Conservation (phyloP, 2,329 filamentous ascomycete genomes). For the Sporothrix schenckii region DNA sequence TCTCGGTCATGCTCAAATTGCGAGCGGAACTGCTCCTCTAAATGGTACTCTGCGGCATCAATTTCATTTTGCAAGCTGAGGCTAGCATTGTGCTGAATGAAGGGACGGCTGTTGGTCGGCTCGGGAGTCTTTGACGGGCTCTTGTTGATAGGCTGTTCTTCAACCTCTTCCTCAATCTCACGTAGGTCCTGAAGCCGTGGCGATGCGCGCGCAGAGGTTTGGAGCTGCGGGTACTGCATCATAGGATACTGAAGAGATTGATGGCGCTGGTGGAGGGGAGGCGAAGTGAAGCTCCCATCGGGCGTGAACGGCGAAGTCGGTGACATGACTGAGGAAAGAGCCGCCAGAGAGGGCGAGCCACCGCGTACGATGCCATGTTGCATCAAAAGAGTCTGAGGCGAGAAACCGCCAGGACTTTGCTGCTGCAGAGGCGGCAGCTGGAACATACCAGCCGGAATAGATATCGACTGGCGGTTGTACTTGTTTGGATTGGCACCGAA, state of each 20-base stretch:
- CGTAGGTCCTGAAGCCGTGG: conserved; percentile 70
- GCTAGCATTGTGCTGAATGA: conserved; percentile 69
- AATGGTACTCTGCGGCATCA: conserved; percentile 81
- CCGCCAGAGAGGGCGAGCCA: conserved; percentile 66
- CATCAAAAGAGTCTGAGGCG: conserved; percentile 58
- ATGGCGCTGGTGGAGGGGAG: conserved; percentile 57
- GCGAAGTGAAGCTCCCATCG: conserved; percentile 52
- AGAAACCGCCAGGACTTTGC: conserved; percentile 62
- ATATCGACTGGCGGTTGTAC: conserved; percentile 72
- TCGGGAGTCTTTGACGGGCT: conserved; percentile 60
- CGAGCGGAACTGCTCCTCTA: conserved; percentile 77
- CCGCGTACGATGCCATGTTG: conserved; percentile 57
- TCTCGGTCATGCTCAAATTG: conserved; percentile 75
- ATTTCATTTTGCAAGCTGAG: conserved; percentile 80
- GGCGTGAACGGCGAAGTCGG: conserved; percentile 65
- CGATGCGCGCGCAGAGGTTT: conserved; percentile 59
- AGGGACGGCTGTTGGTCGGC: conserved; percentile 40
- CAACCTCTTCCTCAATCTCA: conserved; percentile 70
- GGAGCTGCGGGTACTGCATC: conserved; percentile 60
- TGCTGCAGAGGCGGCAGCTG: conserved; percentile 59
- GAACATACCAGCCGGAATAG: conserved; percentile 65
- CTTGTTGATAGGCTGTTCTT: conserved; percentile 46
- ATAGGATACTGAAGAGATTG: conserved; percentile 63
- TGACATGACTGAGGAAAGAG: conserved; percentile 60
- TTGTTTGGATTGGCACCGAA: conserved; percentile 62